Conservation (phyloP, 1,284 basidiomycete genomes). For the Binderoboletus segoi region DNA sequence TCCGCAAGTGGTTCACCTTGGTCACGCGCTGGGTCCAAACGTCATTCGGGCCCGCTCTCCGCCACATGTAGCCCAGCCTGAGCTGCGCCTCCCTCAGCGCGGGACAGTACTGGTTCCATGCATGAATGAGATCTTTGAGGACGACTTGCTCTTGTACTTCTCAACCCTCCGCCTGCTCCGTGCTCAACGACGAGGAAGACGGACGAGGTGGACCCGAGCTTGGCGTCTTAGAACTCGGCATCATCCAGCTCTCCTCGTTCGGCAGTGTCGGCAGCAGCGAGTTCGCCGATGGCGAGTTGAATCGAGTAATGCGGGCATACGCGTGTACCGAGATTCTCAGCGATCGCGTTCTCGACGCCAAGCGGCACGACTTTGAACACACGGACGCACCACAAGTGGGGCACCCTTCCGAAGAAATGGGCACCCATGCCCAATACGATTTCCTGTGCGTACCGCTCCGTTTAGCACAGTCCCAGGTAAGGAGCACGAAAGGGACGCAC, state of each 20-base stretch:
- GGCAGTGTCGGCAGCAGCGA: constrained; percentile 11
- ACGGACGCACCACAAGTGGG: constrained; percentile 26
- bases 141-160: constrained; percentile 18
- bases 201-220: not conserved
- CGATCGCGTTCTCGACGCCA: constrained; percentile 11
- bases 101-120: constrained; percentile 35
- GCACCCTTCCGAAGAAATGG: constrained; percentile 35
- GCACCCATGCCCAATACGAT: constrained; percentile 34
- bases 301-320: constrained; percentile 14
- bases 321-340: constrained; percentile 10
- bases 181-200: too few relatives aligned
- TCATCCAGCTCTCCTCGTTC: constrained; percentile 25
- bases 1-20: constrained; percentile 10
- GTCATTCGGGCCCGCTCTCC: constrained; percentile 23
- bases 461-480: not conserved
- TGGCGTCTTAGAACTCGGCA: constrained; percentile 24
- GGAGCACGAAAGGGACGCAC: constrained; percentile 12
- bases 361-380: constrained; percentile 29
- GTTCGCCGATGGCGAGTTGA: constrained; percentile 12
- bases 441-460: constrained; percentile 16
- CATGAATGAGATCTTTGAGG: constrained; percentile 29
- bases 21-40: constrained; percentile 21
- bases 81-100: constrained; percentile 29
- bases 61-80: constrained; percentile 33
- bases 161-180: not conserved